Evolutionary conservation across 2,329 filamentous ascomycete genomes (phyloP), one percentile per base, ranked within the genome.

Genomic region (Zymoseptoria tritici): DNA sequence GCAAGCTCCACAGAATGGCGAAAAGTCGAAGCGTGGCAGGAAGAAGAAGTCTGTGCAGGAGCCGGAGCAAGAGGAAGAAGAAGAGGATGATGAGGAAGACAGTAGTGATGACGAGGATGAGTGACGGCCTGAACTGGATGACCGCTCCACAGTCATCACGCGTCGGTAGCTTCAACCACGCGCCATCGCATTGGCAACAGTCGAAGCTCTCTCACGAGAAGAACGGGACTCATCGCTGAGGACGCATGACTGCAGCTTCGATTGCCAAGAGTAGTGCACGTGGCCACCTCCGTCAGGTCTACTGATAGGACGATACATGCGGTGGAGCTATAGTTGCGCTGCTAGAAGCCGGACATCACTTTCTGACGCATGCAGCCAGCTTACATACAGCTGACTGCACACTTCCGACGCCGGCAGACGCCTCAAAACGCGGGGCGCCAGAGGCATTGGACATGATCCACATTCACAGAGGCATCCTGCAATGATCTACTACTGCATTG

Each of bases 81-180:
- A 62, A 2, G 57, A 61, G 4, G 56, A 62, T 13, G 59, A 64
- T 11, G 62, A 64, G 22, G 22, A 24, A 4, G 22, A 24, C 9
- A 58, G 57, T 29, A 59, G 62, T 21, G 59, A 58, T 46, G 60
- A 66, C 7, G 60, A 62, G 42, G 49, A 62, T 42, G 60, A 64
- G 55, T 55, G 36, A 58, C 54, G 54, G 16, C 52, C 24, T 31
- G 53, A 20, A 55, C 24, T 49, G n/a, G 7, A 16, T 11, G 36
- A n/a, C 13, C 2, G 16, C 36, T 46, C 13, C 36, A n/a, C 36
- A n/a, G 2, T 46, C 36, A 46, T 29, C 36, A 46, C 16, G 26
- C 36, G 5, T 46, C 16, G 31, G 7, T 1, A 36, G 13, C 31
- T 36, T 16, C 36, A 16, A 16, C 36, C 36, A 13, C 11, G 13